A percentile compares a stretch with the other conserved stretches of the same genome.
These are phyloP conservation scores for Rhynchosporium agropyri DNA, from an alignment of 2,329 filamentous ascomycete genomes.

Conservation along the genomic window DNA sequence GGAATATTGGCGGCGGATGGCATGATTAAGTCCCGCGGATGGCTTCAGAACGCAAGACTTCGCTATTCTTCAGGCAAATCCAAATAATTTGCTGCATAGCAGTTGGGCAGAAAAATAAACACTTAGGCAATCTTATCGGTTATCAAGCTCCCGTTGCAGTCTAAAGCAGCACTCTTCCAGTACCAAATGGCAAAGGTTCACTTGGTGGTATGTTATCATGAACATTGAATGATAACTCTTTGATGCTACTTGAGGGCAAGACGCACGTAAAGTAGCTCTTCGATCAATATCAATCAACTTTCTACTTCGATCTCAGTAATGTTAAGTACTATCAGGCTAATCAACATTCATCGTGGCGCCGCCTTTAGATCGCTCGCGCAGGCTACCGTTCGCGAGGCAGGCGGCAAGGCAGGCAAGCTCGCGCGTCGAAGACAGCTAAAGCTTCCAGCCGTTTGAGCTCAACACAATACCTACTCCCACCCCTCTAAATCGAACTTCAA, in stretches of 20 bases:
- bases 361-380: not conserved
- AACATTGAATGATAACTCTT: not conserved
- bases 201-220: not conserved
- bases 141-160: not conserved
- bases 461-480: constrained; percentile 10
- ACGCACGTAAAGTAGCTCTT: too few relatives aligned
- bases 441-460: constrained; percentile 17
- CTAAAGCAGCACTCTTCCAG: not conserved
- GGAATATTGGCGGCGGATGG: constrained; percentile 46
- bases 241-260: not conserved
- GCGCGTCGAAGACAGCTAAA: constrained; percentile 22
- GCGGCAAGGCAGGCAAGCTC: constrained; percentile 17
- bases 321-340: not conserved
- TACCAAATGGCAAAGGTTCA: not conserved
- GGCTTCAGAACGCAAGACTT: constrained; percentile 12
- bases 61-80: not conserved
- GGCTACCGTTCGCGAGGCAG: constrained; percentile 23
- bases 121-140: constrained; percentile 12
- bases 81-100: constrained; percentile 1
- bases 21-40: constrained; percentile 25
- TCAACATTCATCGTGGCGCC: not conserved
- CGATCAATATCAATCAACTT: not conserved
- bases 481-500: constrained; percentile 17
- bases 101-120: constrained; percentile 1
- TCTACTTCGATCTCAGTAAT: too few relatives aligned